Evolutionary conservation across 768 basidiomycete genomes (phyloP), one percentile per base, ranked within the genome.

Genomic region (Leccinum broughii): DNA sequence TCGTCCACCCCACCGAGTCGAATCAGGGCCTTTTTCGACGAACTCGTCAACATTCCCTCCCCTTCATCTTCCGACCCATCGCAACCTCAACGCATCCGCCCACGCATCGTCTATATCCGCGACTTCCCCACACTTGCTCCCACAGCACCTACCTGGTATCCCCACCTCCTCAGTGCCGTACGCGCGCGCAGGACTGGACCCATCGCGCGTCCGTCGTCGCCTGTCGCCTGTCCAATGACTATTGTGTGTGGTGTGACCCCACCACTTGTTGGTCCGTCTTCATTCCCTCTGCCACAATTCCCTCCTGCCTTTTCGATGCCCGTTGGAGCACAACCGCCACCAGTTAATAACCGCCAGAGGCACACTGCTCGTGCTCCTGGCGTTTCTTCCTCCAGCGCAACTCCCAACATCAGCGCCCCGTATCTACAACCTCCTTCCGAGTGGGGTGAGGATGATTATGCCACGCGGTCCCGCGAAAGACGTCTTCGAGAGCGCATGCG

Each of bases 181-280:
- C 84, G 87, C 48, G 79, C 86, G 57, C 83, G 92, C 39, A 84
- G 94, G 34, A 81, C 85, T 63, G 87, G 89, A 2, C 79, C 87
- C 3, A 76, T 88, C 8, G 75, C 85, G 1, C 78, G 85, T 30
- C 80, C 85, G 11, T 79, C 84, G 6, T 83, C 85, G n/a, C 81
- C 85, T 1, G 81, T 86, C 13, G 64, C 74, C 37, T 85, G 85
- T 68, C 92, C 93, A 3, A 90, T 88, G 66, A 85, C 88, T 8
- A 92, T 97, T 51, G 80, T 97, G 17, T 90, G 96, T 66, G 93
- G 93, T n/a, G 85, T 92, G 67, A 87, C 89, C 1, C 93, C 94
- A 28, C 77, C 90, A 4, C 75, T 93, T n/a, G 76, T 84, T 14
- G 80, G 83, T n/a, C 77, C 83, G 10, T 64, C 69, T 66, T 52